phyloP scores from a whole-genome alignment of 2,329 filamentous ascomycete species.

The Cercospora sp. region DNA sequence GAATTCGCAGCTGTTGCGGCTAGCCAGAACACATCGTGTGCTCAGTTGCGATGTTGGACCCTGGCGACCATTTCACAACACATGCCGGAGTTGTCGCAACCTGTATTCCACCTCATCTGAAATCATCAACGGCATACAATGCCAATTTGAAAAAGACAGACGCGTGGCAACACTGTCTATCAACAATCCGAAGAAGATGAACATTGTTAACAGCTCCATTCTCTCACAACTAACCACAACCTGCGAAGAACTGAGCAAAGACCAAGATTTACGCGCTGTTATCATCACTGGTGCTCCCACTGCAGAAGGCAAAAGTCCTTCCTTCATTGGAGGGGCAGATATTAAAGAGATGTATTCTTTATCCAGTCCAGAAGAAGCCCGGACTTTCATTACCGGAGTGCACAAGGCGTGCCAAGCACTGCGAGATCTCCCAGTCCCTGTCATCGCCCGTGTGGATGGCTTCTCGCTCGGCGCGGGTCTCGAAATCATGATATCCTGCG shows the following conservation, averaged over 20 bases:
- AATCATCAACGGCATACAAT: not conserved
- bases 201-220: slow-evolving; percentile 30
- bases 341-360: slow-evolving; percentile 34
- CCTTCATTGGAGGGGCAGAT: slow-evolving; percentile 37
- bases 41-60: not conserved
- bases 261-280: slow-evolving; percentile 27
- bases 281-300: slow-evolving; percentile 30
- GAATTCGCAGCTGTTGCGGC: not conserved
- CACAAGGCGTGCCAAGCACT: slow-evolving; percentile 39
- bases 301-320: slow-evolving; percentile 27
- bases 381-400: slow-evolving; percentile 40
- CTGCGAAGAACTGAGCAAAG: slow-evolving; percentile 22
- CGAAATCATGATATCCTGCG: slow-evolving; percentile 41
- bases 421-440: slow-evolving; percentile 41
- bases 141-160: not conserved
- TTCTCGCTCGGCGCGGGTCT: slow-evolving; percentile 43
- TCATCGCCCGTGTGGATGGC: slow-evolving; percentile 43
- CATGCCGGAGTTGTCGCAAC: not conserved
- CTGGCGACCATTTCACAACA: not conserved
- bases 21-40: not conserved
- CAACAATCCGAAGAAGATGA: slow-evolving; percentile 34
- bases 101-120: not conserved
- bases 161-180: slow-evolving; percentile 31
- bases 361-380: slow-evolving; percentile 33
- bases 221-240: slow-evolving; percentile 25